Evolutionary conservation across 371 early-diverging fungal species (phyloP).

Genomic region (Mucor sp.): DNA sequence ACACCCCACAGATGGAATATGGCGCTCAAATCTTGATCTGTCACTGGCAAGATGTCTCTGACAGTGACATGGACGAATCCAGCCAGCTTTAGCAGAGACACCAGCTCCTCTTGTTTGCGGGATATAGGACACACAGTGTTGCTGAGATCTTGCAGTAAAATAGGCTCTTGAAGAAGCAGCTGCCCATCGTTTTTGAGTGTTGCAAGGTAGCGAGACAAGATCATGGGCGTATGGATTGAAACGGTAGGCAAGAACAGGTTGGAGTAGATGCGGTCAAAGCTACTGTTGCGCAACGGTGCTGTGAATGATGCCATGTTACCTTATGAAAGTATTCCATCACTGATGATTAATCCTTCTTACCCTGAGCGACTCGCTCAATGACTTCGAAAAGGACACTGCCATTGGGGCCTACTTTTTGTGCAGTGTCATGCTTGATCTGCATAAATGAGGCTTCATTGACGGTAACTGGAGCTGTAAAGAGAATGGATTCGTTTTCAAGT

Average conservation of each 20-base stretch:
- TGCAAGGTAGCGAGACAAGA: slow-evolving; percentile 42
- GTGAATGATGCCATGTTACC: background rate
- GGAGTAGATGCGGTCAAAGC: slow-evolving; percentile 38
- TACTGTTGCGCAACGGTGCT: slow-evolving; percentile 41
- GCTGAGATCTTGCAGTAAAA: slow-evolving; percentile 29
- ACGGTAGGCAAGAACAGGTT: slow-evolving; percentile 40
- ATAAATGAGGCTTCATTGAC: slow-evolving; percentile 34
- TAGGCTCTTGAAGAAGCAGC: slow-evolving; percentile 38
- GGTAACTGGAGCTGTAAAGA: slow-evolving; percentile 41
- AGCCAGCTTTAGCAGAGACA: slow-evolving; percentile 46
- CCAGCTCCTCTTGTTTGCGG: slow-evolving; percentile 41
- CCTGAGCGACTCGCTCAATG: slow-evolving; percentile 47
- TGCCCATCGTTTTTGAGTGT: slow-evolving; percentile 37
- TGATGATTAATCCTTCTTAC: slow-evolving; percentile 12
- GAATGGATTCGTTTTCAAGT: slow-evolving; percentile 24
- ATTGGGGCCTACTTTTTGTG: slow-evolving; percentile 46
- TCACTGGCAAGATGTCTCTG: slow-evolving; percentile 28
- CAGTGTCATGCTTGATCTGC: slow-evolving; percentile 23
- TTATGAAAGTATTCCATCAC: background rate
- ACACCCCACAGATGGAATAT: slow-evolving; percentile 48
- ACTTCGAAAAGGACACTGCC: slow-evolving; percentile 43
- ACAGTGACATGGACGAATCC: slow-evolving; percentile 46
- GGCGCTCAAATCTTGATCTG: slow-evolving; percentile 47
- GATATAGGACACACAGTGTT: slow-evolving; percentile 45
- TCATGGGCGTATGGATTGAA: slow-evolving; percentile 36